A percentile compares a stretch with the other conserved stretches of the same genome.
Conservation (phyloP, 1,284 basidiomycete genomes). For the Apiotrichum gracile region DNA sequence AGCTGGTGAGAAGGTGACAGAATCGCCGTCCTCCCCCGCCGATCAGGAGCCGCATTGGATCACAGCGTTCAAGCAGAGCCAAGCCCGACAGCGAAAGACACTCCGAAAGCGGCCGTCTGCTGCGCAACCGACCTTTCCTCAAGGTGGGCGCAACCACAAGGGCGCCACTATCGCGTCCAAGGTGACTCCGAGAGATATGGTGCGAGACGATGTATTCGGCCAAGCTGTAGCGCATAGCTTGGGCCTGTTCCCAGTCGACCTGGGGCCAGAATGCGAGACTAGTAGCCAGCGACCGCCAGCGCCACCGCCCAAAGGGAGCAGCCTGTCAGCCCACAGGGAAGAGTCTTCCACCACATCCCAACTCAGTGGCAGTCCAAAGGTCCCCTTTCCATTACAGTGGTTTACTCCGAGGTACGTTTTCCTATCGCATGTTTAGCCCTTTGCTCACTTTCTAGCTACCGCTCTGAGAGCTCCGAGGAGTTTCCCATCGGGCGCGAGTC, state of each 20-base stretch:
- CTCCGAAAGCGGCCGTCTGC: no score
- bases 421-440: no score
- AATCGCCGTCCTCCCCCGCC: no score
- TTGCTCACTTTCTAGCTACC: no score
- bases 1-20: no score
- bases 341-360: constrained; percentile 5
- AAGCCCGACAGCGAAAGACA: no score
- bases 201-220: background rate
- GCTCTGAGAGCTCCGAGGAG: no score
- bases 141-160: background rate
- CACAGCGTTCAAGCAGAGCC: background rate
- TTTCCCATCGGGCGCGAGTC: no score
- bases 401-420: background rate
- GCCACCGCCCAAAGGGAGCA: background rate
- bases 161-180: background rate
- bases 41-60: background rate
- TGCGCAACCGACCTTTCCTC: background rate
- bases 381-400: background rate
- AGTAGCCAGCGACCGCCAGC: background rate
- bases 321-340: background rate
- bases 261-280: background rate
- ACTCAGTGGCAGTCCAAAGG: background rate
- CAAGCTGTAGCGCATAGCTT: background rate
- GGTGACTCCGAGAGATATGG: no score
- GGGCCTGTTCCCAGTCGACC: background rate